Percentiles rank a stretch among this genome's conserved stretches.
Evolutionary conservation across 768 basidiomycete genomes (phyloP).

Genomic region (Termitomyces sp.): DNA sequence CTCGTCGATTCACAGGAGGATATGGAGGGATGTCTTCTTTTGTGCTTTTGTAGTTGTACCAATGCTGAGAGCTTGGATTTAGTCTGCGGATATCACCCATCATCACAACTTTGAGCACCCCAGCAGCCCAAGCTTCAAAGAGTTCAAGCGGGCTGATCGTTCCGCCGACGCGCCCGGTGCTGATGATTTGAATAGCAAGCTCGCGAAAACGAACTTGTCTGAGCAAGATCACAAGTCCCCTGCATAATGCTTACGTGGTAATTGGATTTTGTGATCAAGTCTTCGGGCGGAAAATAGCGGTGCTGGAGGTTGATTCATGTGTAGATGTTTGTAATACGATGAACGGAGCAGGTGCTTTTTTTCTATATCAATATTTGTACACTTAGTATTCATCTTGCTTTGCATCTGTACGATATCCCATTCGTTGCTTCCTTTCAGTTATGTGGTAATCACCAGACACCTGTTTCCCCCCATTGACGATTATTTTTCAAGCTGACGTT

Average conservation of each 20-base stretch:
- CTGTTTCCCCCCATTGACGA: not conserved
- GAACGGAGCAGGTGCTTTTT: not conserved
- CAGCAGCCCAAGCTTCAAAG: slow-evolving; percentile 1
- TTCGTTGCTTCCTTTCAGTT: not conserved
- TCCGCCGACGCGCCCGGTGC: slow-evolving; percentile 5
- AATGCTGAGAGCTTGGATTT: slow-evolving; percentile 7
- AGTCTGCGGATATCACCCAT: slow-evolving; percentile 41
- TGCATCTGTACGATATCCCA: not conserved
- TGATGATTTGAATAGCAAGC: slow-evolving; percentile 20
- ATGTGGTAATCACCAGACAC: not conserved
- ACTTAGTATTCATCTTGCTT: not conserved
- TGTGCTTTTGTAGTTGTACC: not conserved
- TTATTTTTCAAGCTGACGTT: not conserved
- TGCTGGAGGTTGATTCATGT: not conserved
- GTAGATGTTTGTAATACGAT: too few species aligned
- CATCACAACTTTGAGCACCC: slow-evolving; percentile 33
- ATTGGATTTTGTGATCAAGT: not conserved
- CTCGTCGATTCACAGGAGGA: slow-evolving; percentile 30
- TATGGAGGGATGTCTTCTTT: slow-evolving; percentile 19
- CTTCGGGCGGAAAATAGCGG: not conserved
- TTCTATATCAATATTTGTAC: not conserved
- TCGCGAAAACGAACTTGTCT: slow-evolving; percentile 24
- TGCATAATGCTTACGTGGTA: not conserved
- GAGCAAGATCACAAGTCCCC: slow-evolving; percentile 12
- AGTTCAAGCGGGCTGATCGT: slow-evolving; percentile 17